Conservation (phyloP, 148 eudicot genomes). For the Dianthus caryophyllus region DNA sequence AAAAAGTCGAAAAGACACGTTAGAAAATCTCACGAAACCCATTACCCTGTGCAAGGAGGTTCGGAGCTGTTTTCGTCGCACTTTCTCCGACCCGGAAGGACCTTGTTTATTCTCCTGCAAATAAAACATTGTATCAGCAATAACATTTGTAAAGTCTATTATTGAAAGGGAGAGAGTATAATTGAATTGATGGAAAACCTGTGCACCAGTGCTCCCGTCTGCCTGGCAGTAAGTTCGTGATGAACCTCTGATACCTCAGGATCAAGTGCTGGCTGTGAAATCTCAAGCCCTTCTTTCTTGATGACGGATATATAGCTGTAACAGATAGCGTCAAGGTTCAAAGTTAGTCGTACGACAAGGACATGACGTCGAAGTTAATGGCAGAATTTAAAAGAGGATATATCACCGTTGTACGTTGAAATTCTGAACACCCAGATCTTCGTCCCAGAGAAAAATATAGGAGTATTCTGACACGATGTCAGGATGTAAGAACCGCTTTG, state of each 20-base stretch:
- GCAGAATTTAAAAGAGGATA: background rate
- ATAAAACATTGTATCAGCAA: constrained; percentile 11
- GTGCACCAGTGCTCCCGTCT: constrained; percentile 40
- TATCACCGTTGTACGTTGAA: constrained; percentile 49
- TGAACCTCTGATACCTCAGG: constrained; percentile 52
- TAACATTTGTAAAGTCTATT: background rate
- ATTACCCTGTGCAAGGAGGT: constrained; percentile 71
- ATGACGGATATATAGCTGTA: constrained; percentile 54
- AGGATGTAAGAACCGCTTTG: constrained; percentile 73
- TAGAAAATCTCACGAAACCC: background rate
- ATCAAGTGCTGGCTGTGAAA: constrained; percentile 75
- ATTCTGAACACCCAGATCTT: constrained; percentile 65
- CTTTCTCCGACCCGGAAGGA: constrained; percentile 35
- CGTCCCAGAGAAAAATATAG: constrained; percentile 74
- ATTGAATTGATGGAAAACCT: constrained; percentile 31
- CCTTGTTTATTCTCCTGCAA: constrained; percentile 41
- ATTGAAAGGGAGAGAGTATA: background rate
- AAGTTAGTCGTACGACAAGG: constrained; percentile 8
- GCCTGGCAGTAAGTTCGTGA: constrained; percentile 54
- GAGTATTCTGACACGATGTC: constrained; percentile 55
- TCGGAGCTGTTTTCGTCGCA: constrained; percentile 48
- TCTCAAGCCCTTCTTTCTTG: constrained; percentile 54
- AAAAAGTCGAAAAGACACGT: background rate
- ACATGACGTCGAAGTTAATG: background rate
- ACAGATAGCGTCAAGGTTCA: background rate